Evolutionary conservation across 495 filamentous ascomycete genomes (phyloP), one percentile per base, ranked within the genome.

Genomic region (Bacidia rubella): DNA sequence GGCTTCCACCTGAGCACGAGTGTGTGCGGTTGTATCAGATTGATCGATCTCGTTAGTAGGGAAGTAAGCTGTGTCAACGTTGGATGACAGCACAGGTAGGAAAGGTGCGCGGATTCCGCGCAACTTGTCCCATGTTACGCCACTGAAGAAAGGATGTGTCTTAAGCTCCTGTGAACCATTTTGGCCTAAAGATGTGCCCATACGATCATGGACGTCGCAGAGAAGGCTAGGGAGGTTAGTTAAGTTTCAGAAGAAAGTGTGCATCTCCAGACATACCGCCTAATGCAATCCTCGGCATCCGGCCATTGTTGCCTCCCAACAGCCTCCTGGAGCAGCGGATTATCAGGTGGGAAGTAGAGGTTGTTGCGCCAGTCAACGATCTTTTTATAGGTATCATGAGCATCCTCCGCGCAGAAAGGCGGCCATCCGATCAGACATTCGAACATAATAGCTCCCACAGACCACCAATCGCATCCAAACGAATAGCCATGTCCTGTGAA

Each of bases 371-470:
- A 99, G 71, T 96, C 93, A 57, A 99, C 87, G 60, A 99, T 99
- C 76, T 99, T 99, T 43, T 90, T 85, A 68, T 99, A 99, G 2
- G 92, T 97, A 61, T 99, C 92, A 62, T 90, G 89, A 35, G 86
- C 83, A 61, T 97, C 93, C 66, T 97, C 92, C 23, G 90, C 92
- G 61, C 92, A 99, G 80, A 99, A 99, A 3, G 92, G 92, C 49
- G 92, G 92, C 92, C 92, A 99, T 52, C 92, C 92, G 54, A 99
- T 88, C 46, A 97, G 78, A 71, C 92, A 99, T 66, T 99, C 92
- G 60, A 97, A 99, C 92, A 97, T 99, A 70, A 99, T 99, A 27
- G 92, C 96, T 53, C 92, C 92, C 26, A 99, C 75, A 29, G 83
- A 89, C 92, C 92, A 99, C 92, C 92, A 99, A 74, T 99, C 92